phyloP scores from a whole-genome alignment of 495 filamentous ascomycete genomes.

The Amniculicola lignicola region DNA sequence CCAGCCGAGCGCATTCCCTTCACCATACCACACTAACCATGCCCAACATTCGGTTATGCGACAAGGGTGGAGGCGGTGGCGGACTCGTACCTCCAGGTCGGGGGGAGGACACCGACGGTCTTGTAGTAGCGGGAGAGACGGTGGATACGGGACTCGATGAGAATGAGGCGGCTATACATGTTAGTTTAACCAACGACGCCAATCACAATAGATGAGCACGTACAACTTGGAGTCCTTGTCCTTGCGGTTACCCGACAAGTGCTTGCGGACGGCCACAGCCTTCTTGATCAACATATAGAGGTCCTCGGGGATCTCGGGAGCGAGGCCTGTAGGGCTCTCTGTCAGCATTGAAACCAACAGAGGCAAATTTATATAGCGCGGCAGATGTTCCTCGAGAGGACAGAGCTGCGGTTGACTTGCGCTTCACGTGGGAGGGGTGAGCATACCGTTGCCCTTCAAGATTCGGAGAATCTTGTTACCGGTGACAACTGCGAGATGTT shows the following conservation, averaged over 20 bases:
- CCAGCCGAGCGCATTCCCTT: slow-evolving; percentile 20
- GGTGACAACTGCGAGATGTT: slow-evolving; percentile 38
- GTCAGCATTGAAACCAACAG: slow-evolving; percentile 91
- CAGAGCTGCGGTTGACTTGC: slow-evolving; percentile 30
- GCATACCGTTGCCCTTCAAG: slow-evolving; percentile 88
- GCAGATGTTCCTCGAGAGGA: slow-evolving; percentile 7
- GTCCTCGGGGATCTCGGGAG: slow-evolving; percentile 96
- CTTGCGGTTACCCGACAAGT: slow-evolving; percentile 99
- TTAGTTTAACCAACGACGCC: background rate
- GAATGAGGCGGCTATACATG: slow-evolving; percentile 73
- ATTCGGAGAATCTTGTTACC: slow-evolving; percentile 99
- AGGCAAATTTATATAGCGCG: slow-evolving; percentile 57
- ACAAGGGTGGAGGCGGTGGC: slow-evolving; percentile 54
- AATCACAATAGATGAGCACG: background rate
- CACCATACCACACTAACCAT: slow-evolving; percentile 2
- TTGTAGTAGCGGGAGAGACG: slow-evolving; percentile 97
- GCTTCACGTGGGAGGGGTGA: slow-evolving; percentile 27
- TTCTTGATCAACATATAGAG: slow-evolving; percentile 97
- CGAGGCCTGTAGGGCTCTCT: slow-evolving; percentile 94
- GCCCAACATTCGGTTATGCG: slow-evolving; percentile 48
- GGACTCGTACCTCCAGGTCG: slow-evolving; percentile 89
- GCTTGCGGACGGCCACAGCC: slow-evolving; percentile 90
- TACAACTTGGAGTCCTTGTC: slow-evolving; percentile 97
- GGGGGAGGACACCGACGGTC: slow-evolving; percentile 95
- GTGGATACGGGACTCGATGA: slow-evolving; percentile 99